These are phyloP conservation scores for Fomitopsis schrenkii DNA, from an alignment of 1,284 basidiomycete species.

Conservation along the genomic window DNA sequence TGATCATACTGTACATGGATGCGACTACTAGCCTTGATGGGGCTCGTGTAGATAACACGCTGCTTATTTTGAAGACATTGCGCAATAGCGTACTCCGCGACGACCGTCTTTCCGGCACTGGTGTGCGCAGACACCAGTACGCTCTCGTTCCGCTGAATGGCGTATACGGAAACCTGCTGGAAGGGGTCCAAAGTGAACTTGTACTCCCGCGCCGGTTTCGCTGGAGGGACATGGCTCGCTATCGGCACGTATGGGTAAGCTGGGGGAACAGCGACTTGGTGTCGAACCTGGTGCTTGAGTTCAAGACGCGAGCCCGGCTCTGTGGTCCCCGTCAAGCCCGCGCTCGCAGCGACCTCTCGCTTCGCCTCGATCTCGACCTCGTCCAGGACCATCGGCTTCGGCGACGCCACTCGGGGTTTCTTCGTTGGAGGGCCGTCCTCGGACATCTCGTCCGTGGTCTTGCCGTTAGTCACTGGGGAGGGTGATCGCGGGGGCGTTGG, in stretches of 20 bases:
- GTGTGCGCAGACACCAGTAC: conserved; percentile 99
- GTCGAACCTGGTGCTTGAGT: conserved; percentile 82
- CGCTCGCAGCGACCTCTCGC: conserved; percentile 82
- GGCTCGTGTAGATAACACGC: conserved; percentile 98
- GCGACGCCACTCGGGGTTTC: conserved; percentile 48
- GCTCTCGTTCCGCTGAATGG: conserved; percentile 96
- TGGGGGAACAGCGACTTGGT: conserved; percentile 94
- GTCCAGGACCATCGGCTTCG: conserved; percentile 76
- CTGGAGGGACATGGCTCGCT: conserved; percentile 86
- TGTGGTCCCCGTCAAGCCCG: conserved; percentile 69
- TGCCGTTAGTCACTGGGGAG: conserved; percentile 5
- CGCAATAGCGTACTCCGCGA: conserved; percentile 99
- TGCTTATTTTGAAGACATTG: conserved; percentile 91
- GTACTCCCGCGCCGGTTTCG: conserved; percentile 90
- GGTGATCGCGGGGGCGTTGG: conserved; percentile 11
- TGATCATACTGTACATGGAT: background rate
- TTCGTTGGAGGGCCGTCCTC: conserved; percentile 31
- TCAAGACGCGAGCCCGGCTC: conserved; percentile 69
- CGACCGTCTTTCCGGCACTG: conserved; percentile 97
- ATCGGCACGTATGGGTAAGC: conserved; percentile 92
- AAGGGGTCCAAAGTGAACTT: conserved; percentile 98
- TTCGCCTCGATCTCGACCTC: conserved; percentile 89
- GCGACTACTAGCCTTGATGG: conserved; percentile 82
- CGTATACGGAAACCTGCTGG: conserved; percentile 91
- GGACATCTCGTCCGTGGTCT: conserved; percentile 2